phyloP scores from a whole-genome alignment of 2,329 filamentous ascomycete species.

The Venturia aucupariae region DNA sequence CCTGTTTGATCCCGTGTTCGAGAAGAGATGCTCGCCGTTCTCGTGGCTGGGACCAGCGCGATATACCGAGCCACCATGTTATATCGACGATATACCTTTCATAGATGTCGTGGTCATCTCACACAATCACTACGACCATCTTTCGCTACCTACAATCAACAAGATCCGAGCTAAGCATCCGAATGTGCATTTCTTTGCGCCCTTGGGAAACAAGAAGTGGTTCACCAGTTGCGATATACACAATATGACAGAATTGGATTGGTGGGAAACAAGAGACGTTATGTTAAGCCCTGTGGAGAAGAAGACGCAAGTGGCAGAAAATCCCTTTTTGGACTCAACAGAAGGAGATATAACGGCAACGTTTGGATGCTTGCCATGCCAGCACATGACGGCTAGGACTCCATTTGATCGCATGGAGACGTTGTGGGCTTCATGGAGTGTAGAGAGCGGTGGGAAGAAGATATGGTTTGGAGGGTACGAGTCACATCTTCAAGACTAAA shows the following conservation, averaged over 20 bases:
- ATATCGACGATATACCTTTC: slow-evolving; percentile 65
- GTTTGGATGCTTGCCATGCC: slow-evolving; percentile 72
- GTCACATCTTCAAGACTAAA: slow-evolving; percentile 6
- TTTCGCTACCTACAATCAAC: slow-evolving; percentile 66
- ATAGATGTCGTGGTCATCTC: slow-evolving; percentile 71
- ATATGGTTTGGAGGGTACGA: slow-evolving; percentile 69
- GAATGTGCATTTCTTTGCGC: slow-evolving; percentile 78
- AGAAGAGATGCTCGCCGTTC: slow-evolving; percentile 74
- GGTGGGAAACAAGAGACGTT: slow-evolving; percentile 84
- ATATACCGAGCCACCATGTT: slow-evolving; percentile 68
- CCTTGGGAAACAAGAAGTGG: slow-evolving; percentile 74
- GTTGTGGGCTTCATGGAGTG: slow-evolving; percentile 81
- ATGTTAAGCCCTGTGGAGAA: slow-evolving; percentile 40
- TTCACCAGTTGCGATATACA: slow-evolving; percentile 61
- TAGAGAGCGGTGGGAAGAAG: slow-evolving; percentile 64
- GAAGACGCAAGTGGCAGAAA: slow-evolving; percentile 13
- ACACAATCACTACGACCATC: slow-evolving; percentile 89
- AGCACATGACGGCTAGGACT: slow-evolving; percentile 67
- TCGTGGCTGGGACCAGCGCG: slow-evolving; percentile 62
- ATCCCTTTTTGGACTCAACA: not conserved
- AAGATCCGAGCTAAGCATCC: slow-evolving; percentile 64
- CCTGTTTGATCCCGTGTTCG: slow-evolving; percentile 89
- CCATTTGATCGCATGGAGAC: slow-evolving; percentile 64
- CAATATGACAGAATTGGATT: slow-evolving; percentile 83
- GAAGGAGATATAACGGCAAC: slow-evolving; percentile 51